Evolutionary conservation across 2,329 filamentous ascomycete species (phyloP), one percentile per base, ranked within the genome.

Genomic region (Claviceps cyperi): DNA sequence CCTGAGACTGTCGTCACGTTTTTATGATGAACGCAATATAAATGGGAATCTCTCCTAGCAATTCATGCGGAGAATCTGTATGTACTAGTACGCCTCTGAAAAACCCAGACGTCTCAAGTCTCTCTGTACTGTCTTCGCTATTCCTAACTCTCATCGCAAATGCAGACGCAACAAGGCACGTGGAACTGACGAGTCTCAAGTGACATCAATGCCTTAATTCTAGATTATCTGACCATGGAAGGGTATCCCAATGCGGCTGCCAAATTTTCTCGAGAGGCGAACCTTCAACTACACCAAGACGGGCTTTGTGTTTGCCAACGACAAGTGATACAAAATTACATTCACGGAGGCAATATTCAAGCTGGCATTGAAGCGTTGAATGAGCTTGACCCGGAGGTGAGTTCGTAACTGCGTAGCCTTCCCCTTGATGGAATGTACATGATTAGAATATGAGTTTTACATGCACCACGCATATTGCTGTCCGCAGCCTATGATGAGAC

Each of bases 21-120:
- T 60, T 71, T 60, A 73, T 80, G 75, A 94, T 94, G 90, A 94
- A 86, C 74, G 76, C 71, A 71, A 76, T 82, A 83, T 86, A 83
- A 94, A 95, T 98, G 92, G 92, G 92, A 98, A 98, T 98, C 92
- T 98, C 94, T 98, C 92, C 85, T 87, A 97, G 86, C 77, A 46
- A 80, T 71, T 66, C 69, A 77, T 98, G 92, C 86, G 84, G 92
- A 98, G 81, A 88, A 81, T 68, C 71, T 75, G 83, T 86, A 66
- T 65, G 54, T 59, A 65, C 66, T 50, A 47, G 39, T n/a, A 43
- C 52, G 51, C 51, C 48, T 50, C 35, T 32, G 19, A 47, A 48
- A 48, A 28, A 36, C 14, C 6, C 5, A 22, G 22, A 43, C 22
- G 22, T n/a, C 15, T 32, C 43, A 44, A 32, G 15, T 17, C 21